Evolutionary conservation across 164 flowering plant species (phyloP), one percentile per base, ranked within the genome.

Genomic region (Kingdonia uniflora): DNA sequence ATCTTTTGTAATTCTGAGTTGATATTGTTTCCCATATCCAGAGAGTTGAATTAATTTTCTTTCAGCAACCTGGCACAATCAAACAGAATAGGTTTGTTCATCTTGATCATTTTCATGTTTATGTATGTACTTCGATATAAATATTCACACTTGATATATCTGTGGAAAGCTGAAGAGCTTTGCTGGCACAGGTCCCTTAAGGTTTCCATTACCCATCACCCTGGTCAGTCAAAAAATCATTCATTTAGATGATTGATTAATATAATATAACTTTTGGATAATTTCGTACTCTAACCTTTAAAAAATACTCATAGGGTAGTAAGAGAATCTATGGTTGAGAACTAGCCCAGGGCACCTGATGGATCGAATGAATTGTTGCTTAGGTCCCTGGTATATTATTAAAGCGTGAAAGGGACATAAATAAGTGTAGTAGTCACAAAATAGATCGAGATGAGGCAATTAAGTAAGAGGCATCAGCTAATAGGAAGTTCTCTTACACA

Each of bases 81-180:
- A 29, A 29, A 29, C 8, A 29, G n/a, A n/a, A 3, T 29, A 29
- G 35, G 35, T 29, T 29, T 29, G 4, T 3, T 29, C 35, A 29
- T 29, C 35, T 29, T 3, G 35, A 3, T 8, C 35, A 29, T 29
- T 29, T 3, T 29, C 4, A 29, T 29, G 35, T 8, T 29, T 29
- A 3, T 29, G 8, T 3, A 29, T 8, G 8, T 8, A 29, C 4
- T 14, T 6, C 5, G 6, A 39, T 58, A 20, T 20, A 14, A 43
- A 60, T 56, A 57, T 90, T 82, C 69, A 90, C 97, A 90, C 85
- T 78, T 80, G 81, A 52, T 92, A 78, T 49, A 91, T 49, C 55
- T 76, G 80, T 19, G 90, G 83, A 53, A 78, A 63, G 66, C 81
- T 65, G 65, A 91, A 87, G 23, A 87, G 67, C 45, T 61, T 43